phyloP scores from a whole-genome alignment of 352 stramenopile species.

The Thraustochytrium striatum region DNA sequence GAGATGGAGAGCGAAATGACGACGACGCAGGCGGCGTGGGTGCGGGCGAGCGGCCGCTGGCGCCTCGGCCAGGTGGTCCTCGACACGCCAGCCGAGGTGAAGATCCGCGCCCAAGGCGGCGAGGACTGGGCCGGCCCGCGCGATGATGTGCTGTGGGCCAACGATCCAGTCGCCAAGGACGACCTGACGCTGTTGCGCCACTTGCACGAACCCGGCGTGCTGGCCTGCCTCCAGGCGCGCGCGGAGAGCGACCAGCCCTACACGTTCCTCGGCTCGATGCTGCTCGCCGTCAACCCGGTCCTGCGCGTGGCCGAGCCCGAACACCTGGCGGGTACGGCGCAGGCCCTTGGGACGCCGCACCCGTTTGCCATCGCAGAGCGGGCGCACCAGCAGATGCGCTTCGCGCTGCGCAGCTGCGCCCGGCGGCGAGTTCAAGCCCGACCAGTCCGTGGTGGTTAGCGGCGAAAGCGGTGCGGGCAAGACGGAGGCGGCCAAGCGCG shows the following conservation, averaged over 20 bases:
- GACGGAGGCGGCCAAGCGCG: conserved; percentile 91
- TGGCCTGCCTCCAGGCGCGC: conserved; percentile 36
- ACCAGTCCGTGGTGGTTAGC: conserved; percentile 81
- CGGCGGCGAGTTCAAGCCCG: neutral
- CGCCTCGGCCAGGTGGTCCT: too few relatives aligned
- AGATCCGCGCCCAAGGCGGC: too few relatives aligned
- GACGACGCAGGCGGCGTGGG: too few relatives aligned
- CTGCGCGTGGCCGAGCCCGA: conserved; percentile 13
- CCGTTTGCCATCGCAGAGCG: conserved; percentile 82
- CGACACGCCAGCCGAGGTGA: too few relatives aligned
- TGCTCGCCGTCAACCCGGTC: conserved; percentile 53
- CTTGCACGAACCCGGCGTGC: conserved; percentile 30
- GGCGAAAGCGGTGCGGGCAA: conserved; percentile 88
- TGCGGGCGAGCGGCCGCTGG: too few relatives aligned
- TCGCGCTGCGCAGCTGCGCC: neutral
- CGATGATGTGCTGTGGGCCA: too few relatives aligned
- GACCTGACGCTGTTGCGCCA: conserved; percentile 27
- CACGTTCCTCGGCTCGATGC: conserved; percentile 48
- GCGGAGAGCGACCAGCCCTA: conserved; percentile 18
- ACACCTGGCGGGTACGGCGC: neutral
- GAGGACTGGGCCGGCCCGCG: too few relatives aligned
- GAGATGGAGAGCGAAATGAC: too few relatives aligned
- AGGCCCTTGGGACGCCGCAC: conserved; percentile 64
- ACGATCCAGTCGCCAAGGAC: too few relatives aligned
- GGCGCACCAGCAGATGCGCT: conserved; percentile 71